Conservation (phyloP, 768 basidiomycete species). For the Lactifluus subvellereus region DNA sequence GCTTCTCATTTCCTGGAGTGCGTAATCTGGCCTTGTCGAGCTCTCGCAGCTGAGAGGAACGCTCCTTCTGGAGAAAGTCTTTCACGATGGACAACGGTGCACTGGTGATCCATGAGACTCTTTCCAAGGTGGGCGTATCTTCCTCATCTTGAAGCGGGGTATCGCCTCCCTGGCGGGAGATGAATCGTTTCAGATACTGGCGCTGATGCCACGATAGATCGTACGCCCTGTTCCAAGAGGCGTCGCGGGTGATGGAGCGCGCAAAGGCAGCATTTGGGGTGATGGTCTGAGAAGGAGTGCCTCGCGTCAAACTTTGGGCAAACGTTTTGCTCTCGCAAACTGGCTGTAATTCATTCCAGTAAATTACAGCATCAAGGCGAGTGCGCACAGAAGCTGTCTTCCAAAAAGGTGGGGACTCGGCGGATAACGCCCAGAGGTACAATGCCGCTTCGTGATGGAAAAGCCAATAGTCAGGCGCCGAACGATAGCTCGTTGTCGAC, state of each 20-base stretch:
- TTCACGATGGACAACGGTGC: slow-evolving; percentile 48
- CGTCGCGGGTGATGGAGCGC: slow-evolving; percentile 50
- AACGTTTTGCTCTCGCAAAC: slow-evolving; percentile 39
- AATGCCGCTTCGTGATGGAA: slow-evolving; percentile 52
- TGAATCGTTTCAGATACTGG: slow-evolving; percentile 52
- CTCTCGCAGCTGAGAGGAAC: slow-evolving; percentile 9
- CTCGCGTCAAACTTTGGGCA: slow-evolving; percentile 22
- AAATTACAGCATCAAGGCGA: slow-evolving; percentile 38
- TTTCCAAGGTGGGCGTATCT: slow-evolving; percentile 36
- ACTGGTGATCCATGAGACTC: slow-evolving; percentile 48
- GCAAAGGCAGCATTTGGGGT: slow-evolving; percentile 32
- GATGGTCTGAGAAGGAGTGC: slow-evolving; percentile 27
- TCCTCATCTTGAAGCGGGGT: slow-evolving; percentile 49
- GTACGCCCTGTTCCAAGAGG: slow-evolving; percentile 59
- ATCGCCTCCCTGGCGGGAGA: slow-evolving; percentile 37
- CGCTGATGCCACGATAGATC: slow-evolving; percentile 62
- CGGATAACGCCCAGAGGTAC: slow-evolving; percentile 53
- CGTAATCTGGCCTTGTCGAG: slow-evolving; percentile 24
- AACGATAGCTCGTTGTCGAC: slow-evolving; percentile 38
- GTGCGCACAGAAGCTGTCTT: slow-evolving; percentile 42
- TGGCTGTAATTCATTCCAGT: slow-evolving; percentile 53
- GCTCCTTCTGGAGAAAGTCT: slow-evolving; percentile 41
- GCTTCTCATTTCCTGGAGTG: not conserved
- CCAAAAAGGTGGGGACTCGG: slow-evolving; percentile 48
- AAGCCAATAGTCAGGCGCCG: slow-evolving; percentile 60